Percentiles rank a stretch among this genome's conserved stretches.
Evolutionary conservation across 371 early-diverging fungal genomes (phyloP).

Genomic region (Thermomucor indicae-seudaticae): DNA sequence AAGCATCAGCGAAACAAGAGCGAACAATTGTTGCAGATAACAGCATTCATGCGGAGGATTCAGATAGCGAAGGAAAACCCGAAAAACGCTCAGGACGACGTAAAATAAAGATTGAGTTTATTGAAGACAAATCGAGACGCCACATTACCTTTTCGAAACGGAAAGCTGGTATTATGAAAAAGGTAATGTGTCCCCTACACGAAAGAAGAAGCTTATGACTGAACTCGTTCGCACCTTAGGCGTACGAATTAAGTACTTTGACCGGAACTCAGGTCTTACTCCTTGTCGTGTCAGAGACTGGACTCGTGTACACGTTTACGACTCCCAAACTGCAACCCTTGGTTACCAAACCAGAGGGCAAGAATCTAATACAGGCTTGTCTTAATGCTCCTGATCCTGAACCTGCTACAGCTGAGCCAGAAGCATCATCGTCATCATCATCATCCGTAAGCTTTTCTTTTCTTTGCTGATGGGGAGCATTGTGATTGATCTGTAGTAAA

Average conservation of each 20-base stretch:
- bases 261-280: conserved; percentile 97
- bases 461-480: neutral
- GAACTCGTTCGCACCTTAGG: conserved; percentile 39
- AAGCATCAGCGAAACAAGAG: too few relatives aligned
- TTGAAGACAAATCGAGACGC: conserved; percentile 87
- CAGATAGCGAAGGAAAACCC: conserved; percentile 15
- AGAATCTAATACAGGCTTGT: conserved; percentile 92
- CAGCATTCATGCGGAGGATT: conserved; percentile 8
- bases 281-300: conserved; percentile 94
- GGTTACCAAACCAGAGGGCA: conserved; percentile 91
- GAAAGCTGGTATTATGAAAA: conserved; percentile 98
- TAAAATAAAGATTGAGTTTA: conserved; percentile 94
- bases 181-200: too few relatives aligned
- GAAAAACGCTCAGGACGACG: conserved; percentile 70
- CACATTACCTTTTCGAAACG: conserved; percentile 97
- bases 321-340: conserved; percentile 95
- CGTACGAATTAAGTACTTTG: conserved; percentile 93
- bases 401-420: too few relatives aligned
- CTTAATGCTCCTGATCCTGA: conserved; percentile 86
- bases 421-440: too few relatives aligned
- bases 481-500: too few relatives aligned
- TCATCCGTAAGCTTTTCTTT: neutral
- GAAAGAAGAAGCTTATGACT: too few relatives aligned
- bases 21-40: neutral
- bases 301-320: conserved; percentile 98